Evolutionary conservation across 768 basidiomycete species (phyloP).

Genomic region (Termitomyces sp.): DNA sequence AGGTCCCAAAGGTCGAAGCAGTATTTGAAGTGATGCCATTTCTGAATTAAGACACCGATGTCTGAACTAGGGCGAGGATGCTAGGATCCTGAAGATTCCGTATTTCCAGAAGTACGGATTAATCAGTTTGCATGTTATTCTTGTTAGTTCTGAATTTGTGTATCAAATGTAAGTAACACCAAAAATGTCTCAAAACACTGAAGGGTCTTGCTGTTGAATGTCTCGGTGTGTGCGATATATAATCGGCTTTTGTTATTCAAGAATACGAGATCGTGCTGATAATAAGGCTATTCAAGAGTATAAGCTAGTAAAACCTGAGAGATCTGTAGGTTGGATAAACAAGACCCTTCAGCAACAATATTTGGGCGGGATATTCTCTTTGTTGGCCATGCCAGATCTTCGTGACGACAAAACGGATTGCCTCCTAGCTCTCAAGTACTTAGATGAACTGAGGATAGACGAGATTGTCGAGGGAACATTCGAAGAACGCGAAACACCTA

Average conservation of each 20-base stretch:
- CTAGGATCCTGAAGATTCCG: too few relatives aligned
- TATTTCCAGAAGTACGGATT: too few relatives aligned
- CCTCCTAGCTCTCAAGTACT: neutral
- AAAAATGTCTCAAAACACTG: neutral
- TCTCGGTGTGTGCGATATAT: neutral
- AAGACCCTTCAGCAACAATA: neutral
- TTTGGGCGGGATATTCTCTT: constrained; percentile 2
- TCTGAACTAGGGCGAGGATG: neutral
- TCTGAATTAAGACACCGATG: neutral
- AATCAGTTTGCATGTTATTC: neutral
- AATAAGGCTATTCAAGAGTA: neutral
- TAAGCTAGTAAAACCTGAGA: neutral
- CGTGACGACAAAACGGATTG: neutral
- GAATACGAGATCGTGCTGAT: neutral
- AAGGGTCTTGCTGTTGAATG: neutral
- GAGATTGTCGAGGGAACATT: neutral
- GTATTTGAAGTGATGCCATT: constrained; percentile 6
- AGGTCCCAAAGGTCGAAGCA: too few relatives aligned
- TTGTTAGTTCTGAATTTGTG: neutral
- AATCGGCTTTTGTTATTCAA: neutral
- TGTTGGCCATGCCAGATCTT: constrained; percentile 1
- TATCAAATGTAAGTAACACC: neutral
- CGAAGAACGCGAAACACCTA: neutral
- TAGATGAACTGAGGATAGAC: neutral
- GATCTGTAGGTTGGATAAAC: neutral